Conservation (phyloP, 2,329 filamentous ascomycete species). For the Aureobasidium sp. region DNA sequence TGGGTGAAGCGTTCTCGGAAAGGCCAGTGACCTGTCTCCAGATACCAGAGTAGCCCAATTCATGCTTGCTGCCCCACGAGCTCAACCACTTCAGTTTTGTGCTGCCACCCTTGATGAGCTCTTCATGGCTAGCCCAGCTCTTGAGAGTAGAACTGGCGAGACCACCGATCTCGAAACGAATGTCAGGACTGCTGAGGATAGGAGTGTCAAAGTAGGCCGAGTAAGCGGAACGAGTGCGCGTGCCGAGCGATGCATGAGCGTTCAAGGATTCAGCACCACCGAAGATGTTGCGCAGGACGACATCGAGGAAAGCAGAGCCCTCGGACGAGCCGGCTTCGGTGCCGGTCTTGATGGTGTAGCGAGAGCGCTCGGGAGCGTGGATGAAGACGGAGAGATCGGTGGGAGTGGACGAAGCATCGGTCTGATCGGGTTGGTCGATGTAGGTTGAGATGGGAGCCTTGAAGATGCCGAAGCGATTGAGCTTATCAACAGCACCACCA, state of each 20-base stretch:
- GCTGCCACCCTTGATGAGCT: slow-evolving; percentile 71
- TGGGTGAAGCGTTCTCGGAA: slow-evolving; percentile 66
- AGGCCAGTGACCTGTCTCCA: slow-evolving; percentile 89
- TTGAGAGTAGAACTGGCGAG: slow-evolving; percentile 81
- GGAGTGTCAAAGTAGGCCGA: slow-evolving; percentile 79
- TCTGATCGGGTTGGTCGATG: slow-evolving; percentile 66
- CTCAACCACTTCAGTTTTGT: slow-evolving; percentile 71
- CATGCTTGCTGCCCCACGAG: slow-evolving; percentile 55
- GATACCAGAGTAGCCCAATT: slow-evolving; percentile 69
- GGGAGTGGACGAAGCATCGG: slow-evolving; percentile 61
- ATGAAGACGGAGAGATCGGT: slow-evolving; percentile 78
- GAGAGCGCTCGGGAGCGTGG: slow-evolving; percentile 69
- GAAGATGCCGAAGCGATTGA: slow-evolving; percentile 80
- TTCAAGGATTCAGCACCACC: slow-evolving; percentile 88
- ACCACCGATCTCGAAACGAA: slow-evolving; percentile 70
- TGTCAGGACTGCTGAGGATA: slow-evolving; percentile 74
- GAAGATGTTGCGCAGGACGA: slow-evolving; percentile 84
- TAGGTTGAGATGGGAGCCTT: slow-evolving; percentile 75
- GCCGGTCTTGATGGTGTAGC: slow-evolving; percentile 83
- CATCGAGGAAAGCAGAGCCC: slow-evolving; percentile 84
- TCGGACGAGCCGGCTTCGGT: slow-evolving; percentile 92
- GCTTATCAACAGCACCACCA: slow-evolving; percentile 62
- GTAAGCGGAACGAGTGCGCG: slow-evolving; percentile 84
- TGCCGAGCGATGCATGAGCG: slow-evolving; percentile 80
- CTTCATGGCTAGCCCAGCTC: slow-evolving; percentile 89